Evolutionary conservation across 2,329 filamentous ascomycete species (phyloP), one percentile per base, ranked within the genome.

Genomic region (Emmonsia crescens): DNA sequence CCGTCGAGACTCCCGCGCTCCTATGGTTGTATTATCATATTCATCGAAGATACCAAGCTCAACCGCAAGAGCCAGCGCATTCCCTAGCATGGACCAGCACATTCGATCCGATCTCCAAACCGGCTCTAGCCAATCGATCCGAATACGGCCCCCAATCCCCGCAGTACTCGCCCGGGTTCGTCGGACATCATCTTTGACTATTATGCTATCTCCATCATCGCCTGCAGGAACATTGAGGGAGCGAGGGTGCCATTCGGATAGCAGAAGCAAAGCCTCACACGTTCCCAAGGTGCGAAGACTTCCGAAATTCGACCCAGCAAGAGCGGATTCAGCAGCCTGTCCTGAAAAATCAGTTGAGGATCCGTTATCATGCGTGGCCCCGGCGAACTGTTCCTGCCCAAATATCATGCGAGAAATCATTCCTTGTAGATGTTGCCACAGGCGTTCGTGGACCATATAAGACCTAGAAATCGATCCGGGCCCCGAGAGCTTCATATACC

Each of bases 361-460:
- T 64, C 86, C 85, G 3, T 84, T 87, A 72, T 83, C 88, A 51
- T 83, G 86, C 2, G 81, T 85, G 5, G 89, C 89, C 46, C 89
- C 89, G 21, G 89, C 90, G 70, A 95, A 94, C 48, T 92, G 89
- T 73, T 96, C 91, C 70, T 95, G 91, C 9, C 90, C 91, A 85
- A 89, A 96, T n/a, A 96, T 84, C 68, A 93, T 89, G 42, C 91
- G 83, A 73, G 94, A 89, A 65, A 96, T 91, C 87, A 96, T 95
- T 63, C 89, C 88, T 60, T 91, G 86, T 27, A 96, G 82, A 70
- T 95, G 93, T 46, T 85, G 88, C 91, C 91, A 96, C 5, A 96
- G 80, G 74, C 92, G 89, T 69, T 94, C 89, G 65, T 96, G 91
- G 61, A 96, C 92, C 44, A 89, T 85, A 69, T 91, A 88, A 0